These are phyloP conservation scores for Oryza rufipogon DNA, from an alignment of 176 grass and related monocot species.

Conservation along the genomic window DNA sequence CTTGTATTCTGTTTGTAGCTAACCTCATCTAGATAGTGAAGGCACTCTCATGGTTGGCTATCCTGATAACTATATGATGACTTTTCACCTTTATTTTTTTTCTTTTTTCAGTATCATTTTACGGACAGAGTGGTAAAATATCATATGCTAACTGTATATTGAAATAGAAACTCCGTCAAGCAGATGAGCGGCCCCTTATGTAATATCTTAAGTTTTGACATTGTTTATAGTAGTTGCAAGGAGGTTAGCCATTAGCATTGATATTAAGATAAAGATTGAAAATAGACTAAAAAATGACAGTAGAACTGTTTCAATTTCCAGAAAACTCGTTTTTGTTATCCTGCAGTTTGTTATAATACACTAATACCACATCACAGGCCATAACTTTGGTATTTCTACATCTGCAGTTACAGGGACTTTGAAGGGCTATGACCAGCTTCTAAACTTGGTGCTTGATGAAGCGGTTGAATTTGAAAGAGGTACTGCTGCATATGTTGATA, in stretches of 20 bases:
- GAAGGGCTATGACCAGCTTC: slow-evolving; percentile 80
- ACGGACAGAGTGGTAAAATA: not conserved
- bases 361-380: not conserved
- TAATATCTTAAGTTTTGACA: not conserved
- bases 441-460: slow-evolving; percentile 85
- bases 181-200: not conserved
- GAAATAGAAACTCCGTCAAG: not conserved
- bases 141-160: not conserved
- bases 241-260: no score
- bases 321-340: not conserved
- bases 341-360: not conserved
- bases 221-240: not conserved
- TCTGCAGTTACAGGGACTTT: slow-evolving; percentile 68
- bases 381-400: slow-evolving; percentile 8
- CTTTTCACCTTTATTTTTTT: not conserved
- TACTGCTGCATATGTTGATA: slow-evolving; percentile 25
- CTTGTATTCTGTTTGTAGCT: not conserved
- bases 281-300: not conserved
- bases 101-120: not conserved
- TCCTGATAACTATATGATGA: not conserved
- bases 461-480: slow-evolving; percentile 73
- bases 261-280: not conserved
- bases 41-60: not conserved
- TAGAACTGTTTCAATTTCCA: not conserved
- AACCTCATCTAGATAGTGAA: not conserved